A percentile compares a stretch with the other conserved stretches of the same genome.
Conservation (phyloP, 257 asterid genomes). For the Penstemon newberryi region DNA sequence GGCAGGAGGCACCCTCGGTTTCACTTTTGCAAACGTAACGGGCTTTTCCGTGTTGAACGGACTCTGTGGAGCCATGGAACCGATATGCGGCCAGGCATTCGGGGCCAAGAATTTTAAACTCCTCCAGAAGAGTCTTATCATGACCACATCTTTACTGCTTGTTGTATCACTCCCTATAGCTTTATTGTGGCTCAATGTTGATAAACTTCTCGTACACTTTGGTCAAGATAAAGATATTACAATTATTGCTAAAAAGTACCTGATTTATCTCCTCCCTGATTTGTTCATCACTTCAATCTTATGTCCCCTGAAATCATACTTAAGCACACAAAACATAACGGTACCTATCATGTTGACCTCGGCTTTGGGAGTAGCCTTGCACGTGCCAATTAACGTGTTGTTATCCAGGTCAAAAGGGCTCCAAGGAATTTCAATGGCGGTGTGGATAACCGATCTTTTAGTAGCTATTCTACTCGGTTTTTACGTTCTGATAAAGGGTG, state of each 20-base stretch:
- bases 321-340: slow-evolving; percentile 64
- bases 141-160: slow-evolving; percentile 51
- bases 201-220: slow-evolving; percentile 51
- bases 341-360: slow-evolving; percentile 79
- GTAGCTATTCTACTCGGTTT: slow-evolving; percentile 38
- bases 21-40: slow-evolving; percentile 76
- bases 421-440: slow-evolving; percentile 73
- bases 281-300: slow-evolving; percentile 54
- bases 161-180: slow-evolving; percentile 53
- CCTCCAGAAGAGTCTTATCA: slow-evolving; percentile 73
- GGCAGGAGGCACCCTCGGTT: slow-evolving; percentile 73
- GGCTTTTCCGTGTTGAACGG: slow-evolving; percentile 80
- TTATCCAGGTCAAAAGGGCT: slow-evolving; percentile 60
- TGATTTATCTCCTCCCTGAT: slow-evolving; percentile 69
- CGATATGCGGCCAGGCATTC: slow-evolving; percentile 90
- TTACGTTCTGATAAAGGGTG: slow-evolving; percentile 45
- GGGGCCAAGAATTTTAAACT: slow-evolving; percentile 80
- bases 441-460: slow-evolving; percentile 68
- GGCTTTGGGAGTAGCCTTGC: slow-evolving; percentile 54
- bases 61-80: slow-evolving; percentile 81
- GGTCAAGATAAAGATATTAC: slow-evolving; percentile 77
- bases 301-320: slow-evolving; percentile 69
- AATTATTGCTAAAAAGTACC: slow-evolving; percentile 48
- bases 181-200: slow-evolving; percentile 75
- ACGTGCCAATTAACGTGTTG: slow-evolving; percentile 53